Conservation (phyloP, 768 basidiomycete genomes). For the Mycena polygramma region DNA sequence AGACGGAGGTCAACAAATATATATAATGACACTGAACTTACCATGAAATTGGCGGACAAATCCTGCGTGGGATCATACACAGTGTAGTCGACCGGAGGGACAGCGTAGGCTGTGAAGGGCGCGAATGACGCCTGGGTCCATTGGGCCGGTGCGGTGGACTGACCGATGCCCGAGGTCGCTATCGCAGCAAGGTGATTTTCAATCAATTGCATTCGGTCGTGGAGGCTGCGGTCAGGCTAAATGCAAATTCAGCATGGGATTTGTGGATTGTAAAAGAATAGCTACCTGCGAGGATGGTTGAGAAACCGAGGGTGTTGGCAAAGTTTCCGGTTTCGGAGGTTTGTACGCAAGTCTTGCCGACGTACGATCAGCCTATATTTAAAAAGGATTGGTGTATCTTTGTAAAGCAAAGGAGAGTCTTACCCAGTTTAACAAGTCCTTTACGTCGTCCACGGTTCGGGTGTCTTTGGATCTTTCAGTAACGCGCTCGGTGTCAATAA, state of each 20-base stretch:
- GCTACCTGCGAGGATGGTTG: too few species aligned
- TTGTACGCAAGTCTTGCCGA: constrained; percentile 13
- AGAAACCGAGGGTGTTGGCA: too few species aligned
- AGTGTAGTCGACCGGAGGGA: not conserved
- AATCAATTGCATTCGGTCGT: constrained; percentile 11
- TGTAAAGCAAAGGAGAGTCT: too few species aligned
- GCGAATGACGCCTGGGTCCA: not conserved
- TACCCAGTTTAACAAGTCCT: constrained; percentile 10
- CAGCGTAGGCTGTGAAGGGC: not conserved
- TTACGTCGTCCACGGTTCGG: constrained; percentile 13
- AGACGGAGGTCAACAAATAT: too few species aligned
- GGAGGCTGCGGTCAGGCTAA: constrained; percentile 16
- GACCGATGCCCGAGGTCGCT: not conserved
- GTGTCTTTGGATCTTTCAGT: constrained; percentile 25
- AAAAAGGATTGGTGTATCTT: not conserved
- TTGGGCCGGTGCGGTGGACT: too few species aligned
- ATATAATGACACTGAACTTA: too few species aligned
- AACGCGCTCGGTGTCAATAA: constrained; percentile 9
- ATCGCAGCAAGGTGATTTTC: constrained; percentile 14
- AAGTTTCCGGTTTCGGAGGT: constrained; percentile 3
- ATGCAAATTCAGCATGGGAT: too few species aligned
- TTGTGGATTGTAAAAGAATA: too few species aligned
- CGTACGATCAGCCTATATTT: constrained; percentile 15
- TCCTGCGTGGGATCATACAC: too few species aligned
- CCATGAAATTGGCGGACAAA: too few species aligned